Conservation (phyloP, 23 red algal species). For the Gracilariopsis chorda region DNA sequence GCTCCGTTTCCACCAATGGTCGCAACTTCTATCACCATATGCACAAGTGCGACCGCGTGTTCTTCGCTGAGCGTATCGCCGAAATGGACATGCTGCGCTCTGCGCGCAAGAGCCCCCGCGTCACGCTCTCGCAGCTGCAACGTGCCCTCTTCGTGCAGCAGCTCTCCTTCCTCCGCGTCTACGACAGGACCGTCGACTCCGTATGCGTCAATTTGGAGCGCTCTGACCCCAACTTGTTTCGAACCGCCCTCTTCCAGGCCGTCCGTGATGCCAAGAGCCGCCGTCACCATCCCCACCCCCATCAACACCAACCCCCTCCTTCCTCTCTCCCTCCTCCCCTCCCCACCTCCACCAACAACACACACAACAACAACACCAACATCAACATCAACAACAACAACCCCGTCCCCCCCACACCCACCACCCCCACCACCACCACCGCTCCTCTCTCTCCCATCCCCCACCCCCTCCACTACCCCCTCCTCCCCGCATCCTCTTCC, state of each 20-base stretch:
- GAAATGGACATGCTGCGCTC: background rate
- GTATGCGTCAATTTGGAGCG: constrained; percentile 18
- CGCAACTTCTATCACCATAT: constrained; percentile 74
- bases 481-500: background rate
- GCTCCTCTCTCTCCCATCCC: background rate
- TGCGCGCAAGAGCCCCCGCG: background rate
- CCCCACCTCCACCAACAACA: background rate
- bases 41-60: constrained; percentile 60
- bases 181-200: constrained; percentile 30
- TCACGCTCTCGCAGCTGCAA: constrained; percentile 27
- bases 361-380: background rate
- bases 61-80: constrained; percentile 50
- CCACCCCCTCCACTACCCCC: background rate
- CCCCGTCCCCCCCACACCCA: background rate
- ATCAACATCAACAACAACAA: background rate
- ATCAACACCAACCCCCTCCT: background rate
- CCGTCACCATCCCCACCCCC: background rate
- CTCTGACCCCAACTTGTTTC: background rate
- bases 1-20: constrained; percentile 55
- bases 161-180: constrained; percentile 50
- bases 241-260: constrained; percentile 4
- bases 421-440: background rate
- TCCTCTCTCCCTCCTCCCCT: background rate
- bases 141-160: constrained; percentile 42
- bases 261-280: constrained; percentile 21